Percentiles rank a stretch among this genome's conserved stretches.
Conservation (phyloP, 2,329 filamentous ascomycete genomes). For the Colletotrichum cuscutae region DNA sequence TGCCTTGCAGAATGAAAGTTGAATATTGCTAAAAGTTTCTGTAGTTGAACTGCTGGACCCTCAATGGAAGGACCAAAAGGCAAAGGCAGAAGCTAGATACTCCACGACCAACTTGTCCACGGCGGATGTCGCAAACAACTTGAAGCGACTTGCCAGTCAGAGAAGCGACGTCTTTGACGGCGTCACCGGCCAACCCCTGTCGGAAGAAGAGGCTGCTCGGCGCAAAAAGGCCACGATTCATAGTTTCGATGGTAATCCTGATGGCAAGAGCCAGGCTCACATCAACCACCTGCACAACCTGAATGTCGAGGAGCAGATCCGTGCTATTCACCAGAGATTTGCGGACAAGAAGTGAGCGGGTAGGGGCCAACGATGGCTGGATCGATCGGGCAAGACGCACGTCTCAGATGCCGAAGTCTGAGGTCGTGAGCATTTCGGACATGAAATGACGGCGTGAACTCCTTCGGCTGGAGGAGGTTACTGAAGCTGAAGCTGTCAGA, state of each 20-base stretch:
- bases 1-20: neutral
- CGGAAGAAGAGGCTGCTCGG: slow-evolving; percentile 78
- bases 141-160: slow-evolving; percentile 93
- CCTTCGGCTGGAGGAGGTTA: neutral
- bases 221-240: slow-evolving; percentile 77
- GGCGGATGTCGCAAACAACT: slow-evolving; percentile 88
- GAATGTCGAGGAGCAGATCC: slow-evolving; percentile 89
- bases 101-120: slow-evolving; percentile 88
- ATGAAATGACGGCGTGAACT: neutral
- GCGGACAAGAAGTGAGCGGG: slow-evolving; percentile 35
- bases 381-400: neutral
- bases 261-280: slow-evolving; percentile 57
- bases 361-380: neutral
- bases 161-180: slow-evolving; percentile 88
- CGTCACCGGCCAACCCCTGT: slow-evolving; percentile 72
- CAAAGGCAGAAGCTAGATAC: slow-evolving; percentile 85
- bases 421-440: neutral
- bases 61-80: slow-evolving; percentile 94
- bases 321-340: slow-evolving; percentile 68
- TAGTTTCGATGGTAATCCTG: slow-evolving; percentile 69
- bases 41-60: slow-evolving; percentile 91
- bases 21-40: slow-evolving; percentile 45
- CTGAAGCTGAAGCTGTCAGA: neutral
- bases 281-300: slow-evolving; percentile 71
- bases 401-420: neutral